Evolutionary conservation across 805 yeast genomes (phyloP), one percentile per base, ranked within the genome.

Genomic region (Candida glaebosa): DNA sequence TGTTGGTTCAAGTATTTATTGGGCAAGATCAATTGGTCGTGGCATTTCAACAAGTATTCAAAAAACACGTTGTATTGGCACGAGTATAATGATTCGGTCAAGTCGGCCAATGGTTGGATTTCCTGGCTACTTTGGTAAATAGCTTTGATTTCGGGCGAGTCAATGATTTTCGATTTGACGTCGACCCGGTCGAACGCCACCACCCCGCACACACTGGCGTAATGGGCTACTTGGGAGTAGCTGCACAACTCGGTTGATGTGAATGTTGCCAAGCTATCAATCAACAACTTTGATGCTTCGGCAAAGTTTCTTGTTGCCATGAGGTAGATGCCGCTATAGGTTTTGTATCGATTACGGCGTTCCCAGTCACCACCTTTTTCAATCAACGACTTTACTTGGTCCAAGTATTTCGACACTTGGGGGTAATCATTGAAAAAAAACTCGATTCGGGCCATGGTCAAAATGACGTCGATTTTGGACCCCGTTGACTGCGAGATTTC

Each of bases 321-420:
- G 28, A 78, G 69, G 60, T 87, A 87, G 37, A 93, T 74, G 17
- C 99, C 99, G 44, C 78, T 67, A 65, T 93, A 93, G 4, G 97
- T 87, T 70, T 93, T 93, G 73, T 79, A 88, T 52, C 96, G 73
- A 68, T 93, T 93, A 57, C 96, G 82, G 65, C 99, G 86, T 67
- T 93, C 99, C 99, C 99, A 93, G 63, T 93, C 99, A 47, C 99
- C 99, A 42, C 98, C 99, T 56, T 88, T 86, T 55, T 91, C 98
- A 55, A 93, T 88, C 60, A 87, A 75, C 18, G 69, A 57, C 56
- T 84, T 81, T 15, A 84, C 81, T 51, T 81, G 81, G 41, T 84
- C 91, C 49, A 93, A 75, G 56, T 83, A 82, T 52, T 80, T 79
- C 44, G 82, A 76, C 34, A 85, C 83, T 49, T 78, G 79, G 4